Conservation (phyloP, 2,329 filamentous ascomycete species). For the Byssochlamys sp. region DNA sequence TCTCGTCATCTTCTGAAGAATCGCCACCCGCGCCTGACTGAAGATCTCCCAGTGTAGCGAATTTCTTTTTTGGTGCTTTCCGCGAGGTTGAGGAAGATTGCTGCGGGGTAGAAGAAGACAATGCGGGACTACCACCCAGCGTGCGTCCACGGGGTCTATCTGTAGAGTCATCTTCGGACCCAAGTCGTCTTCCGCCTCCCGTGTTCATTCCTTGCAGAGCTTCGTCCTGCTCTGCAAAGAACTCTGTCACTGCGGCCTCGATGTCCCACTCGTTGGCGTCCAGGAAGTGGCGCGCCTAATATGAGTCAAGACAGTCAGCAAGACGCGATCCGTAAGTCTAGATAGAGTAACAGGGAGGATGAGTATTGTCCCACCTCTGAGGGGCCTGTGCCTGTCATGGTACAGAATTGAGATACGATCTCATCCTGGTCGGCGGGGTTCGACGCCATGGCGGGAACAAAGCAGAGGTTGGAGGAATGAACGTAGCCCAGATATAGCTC, state of each 20-base stretch:
- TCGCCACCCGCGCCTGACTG: conserved; percentile 27
- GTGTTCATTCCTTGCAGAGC: conserved; percentile 23
- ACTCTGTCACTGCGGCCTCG: conserved; percentile 52
- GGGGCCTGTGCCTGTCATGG: conserved; percentile 45
- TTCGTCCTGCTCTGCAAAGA: conserved; percentile 44
- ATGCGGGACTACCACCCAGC: conserved; percentile 21
- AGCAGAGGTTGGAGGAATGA: conserved; percentile 4
- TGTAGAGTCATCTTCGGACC: conserved; percentile 11
- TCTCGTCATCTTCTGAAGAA: conserved; percentile 43
- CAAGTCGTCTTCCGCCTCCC: conserved; percentile 15
- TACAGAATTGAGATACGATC: conserved; percentile 45
- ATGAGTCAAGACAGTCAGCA: not conserved
- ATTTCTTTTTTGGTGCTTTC: conserved; percentile 33
- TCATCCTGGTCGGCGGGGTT: conserved; percentile 31
- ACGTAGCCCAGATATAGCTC: conserved; percentile 1
- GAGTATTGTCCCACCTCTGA: conserved; percentile 34
- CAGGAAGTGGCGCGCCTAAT: conserved; percentile 59
- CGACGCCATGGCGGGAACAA: conserved; percentile 22
- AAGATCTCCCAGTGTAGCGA: conserved; percentile 40
- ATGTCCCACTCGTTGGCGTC: conserved; percentile 58
- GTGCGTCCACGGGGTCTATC: conserved; percentile 19
- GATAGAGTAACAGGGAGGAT: not conserved
- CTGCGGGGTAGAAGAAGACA: conserved; percentile 21
- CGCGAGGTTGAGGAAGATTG: conserved; percentile 18
- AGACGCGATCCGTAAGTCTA: not conserved